Evolutionary conservation across 2,329 filamentous ascomycete species (phyloP), one percentile per base, ranked within the genome.

Genomic region (Exophiala spinifera): DNA sequence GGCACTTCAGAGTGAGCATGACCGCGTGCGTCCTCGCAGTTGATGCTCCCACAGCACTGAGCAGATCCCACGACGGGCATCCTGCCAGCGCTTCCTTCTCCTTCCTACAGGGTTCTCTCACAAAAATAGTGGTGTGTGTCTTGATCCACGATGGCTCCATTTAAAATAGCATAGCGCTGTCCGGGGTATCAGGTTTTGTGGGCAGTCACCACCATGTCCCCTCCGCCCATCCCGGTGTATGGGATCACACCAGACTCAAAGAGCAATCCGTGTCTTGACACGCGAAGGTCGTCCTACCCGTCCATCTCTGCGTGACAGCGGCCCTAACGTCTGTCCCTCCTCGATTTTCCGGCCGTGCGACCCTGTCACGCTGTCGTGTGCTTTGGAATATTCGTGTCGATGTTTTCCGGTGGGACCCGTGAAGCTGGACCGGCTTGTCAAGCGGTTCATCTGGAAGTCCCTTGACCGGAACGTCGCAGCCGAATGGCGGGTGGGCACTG

Each of bases 401-500:
- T 15, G 20, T 44, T 8, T 34, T 50, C 37, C 37, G 45, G 43
- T 51, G 46, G 51, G 44, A 34, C 45, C 44, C 55, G 31, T 40
- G 28, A 44, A 42, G 46, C 45, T 33, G 50, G 45, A 53, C 45
- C 20, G 44, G 46, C 47, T 25, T 48, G 19, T 46, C 46, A 46
- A 53, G 31, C 17, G 48, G 48, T 25, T 44, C 39, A 37, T 49
- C 48, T 33, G 21, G 42, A 37, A 56, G 42, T 39, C 20, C 28
- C 44, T 45, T 43, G 37, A 39, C 36, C 50, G 55, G 50, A 44
- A 39, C 23, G 13, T 46, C 44, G 43, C 55, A 48, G 48, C 25
- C 37, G 50, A 39, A 34, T 43, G 45, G 48, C 51, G 55, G 55
- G 36, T 55, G 48, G 39, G 25, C 34, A 45, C 43, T 44, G 51